Evolutionary conservation across 2,329 filamentous ascomycete species (phyloP), one percentile per base, ranked within the genome.

Genomic region (Neocatenulostroma microsporum): DNA sequence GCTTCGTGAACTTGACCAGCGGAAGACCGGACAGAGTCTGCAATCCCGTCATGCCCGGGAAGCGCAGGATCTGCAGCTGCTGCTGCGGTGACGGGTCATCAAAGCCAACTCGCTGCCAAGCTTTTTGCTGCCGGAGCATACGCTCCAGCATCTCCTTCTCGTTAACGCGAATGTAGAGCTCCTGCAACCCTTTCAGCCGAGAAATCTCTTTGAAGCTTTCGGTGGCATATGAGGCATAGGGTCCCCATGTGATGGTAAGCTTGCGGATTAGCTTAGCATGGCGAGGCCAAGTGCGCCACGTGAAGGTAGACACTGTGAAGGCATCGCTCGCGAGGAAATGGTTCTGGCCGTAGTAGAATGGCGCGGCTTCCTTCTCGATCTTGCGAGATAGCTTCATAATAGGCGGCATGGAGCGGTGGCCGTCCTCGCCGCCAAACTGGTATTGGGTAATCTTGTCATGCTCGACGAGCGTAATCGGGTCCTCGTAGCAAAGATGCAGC

Each of bases 101-200:
- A 5, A 18, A 7, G 4, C n/a, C 28, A 12, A 28, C 5, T 15
- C 29, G 29, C 20, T 21, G 24, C 11, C 15, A 20, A 15, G 5
- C 5, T 19, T 17, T 14, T 8, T 13, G n/a, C 13, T 24, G 2
- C 4, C 12, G 12, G 12, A 26, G 19, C 33, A 39, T 21, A 8
- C 26, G 18, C 13, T 33, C 20, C 19, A 51, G n/a, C 44, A 52
- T 47, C 3, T 20, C 36, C 10, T 4, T 11, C 33, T 57, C 54
- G 28, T 55, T 39, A 6, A 55, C 42, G 7, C 47, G 38, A 13
- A 58, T 51, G n/a, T 30, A 38, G 4, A 57, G 36, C 36, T 51
- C 40, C 27, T 49, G 14, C 3, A 57, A 43, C 3, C 29, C 24
- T 29, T 38, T 49, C 29, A 50, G 13, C 2, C 27, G 32, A 6